phyloP scores from a whole-genome alignment of 2,329 filamentous ascomycete species.

The Diaporthe sp. region DNA sequence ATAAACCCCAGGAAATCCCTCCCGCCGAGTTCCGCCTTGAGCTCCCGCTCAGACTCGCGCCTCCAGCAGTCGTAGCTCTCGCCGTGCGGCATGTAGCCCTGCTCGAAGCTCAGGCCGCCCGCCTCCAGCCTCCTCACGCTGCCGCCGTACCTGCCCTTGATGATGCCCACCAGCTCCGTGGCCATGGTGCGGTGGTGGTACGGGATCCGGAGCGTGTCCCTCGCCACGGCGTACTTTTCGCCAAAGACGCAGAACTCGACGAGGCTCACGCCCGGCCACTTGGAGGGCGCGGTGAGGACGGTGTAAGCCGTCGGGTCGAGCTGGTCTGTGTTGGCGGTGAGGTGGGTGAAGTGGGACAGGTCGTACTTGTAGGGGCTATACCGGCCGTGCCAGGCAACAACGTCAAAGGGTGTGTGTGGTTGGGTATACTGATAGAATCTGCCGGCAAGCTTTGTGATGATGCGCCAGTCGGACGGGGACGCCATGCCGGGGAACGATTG shows the following conservation, averaged over 20 bases:
- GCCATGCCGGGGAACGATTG: neutral
- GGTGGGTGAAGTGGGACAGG: constrained; percentile 66
- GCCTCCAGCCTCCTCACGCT: constrained; percentile 47
- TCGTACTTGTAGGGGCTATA: constrained; percentile 67
- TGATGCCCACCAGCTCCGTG: constrained; percentile 64
- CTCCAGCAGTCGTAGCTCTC: constrained; percentile 47
- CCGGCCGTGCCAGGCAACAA: constrained; percentile 76
- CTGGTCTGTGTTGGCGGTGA: constrained; percentile 71
- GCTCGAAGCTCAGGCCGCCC: constrained; percentile 50
- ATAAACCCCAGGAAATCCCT: constrained; percentile 48
- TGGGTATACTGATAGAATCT: constrained; percentile 71
- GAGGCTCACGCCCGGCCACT: constrained; percentile 64
- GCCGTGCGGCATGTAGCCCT: constrained; percentile 49
- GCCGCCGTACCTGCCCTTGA: constrained; percentile 50
- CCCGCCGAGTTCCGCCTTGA: constrained; percentile 43
- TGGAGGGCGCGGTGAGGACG: constrained; percentile 70
- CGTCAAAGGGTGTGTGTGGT: constrained; percentile 74
- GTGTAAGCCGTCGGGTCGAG: constrained; percentile 74
- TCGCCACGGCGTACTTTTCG: constrained; percentile 71
- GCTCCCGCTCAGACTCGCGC: constrained; percentile 42
- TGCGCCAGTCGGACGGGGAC: constrained; percentile 41
- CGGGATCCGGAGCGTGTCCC: constrained; percentile 64
- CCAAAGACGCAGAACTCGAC: constrained; percentile 76
- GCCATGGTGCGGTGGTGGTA: constrained; percentile 72
- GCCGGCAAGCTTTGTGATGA: constrained; percentile 72